Evolutionary conservation across 768 basidiomycete species (phyloP), one percentile per base, ranked within the genome.

Genomic region (Tylopilus felleus): DNA sequence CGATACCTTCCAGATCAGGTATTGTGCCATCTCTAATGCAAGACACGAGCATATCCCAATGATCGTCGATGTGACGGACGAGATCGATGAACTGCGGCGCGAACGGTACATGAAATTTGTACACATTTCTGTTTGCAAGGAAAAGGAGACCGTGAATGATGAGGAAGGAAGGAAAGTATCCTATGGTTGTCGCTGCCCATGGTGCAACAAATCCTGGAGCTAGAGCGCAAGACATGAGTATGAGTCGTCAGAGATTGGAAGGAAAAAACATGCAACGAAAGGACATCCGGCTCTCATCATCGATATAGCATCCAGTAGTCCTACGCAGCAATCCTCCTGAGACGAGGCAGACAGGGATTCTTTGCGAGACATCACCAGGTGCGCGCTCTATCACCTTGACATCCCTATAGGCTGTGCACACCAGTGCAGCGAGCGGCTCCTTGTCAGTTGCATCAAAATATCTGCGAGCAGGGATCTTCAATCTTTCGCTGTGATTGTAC

Each of bases 71-170:
- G 28, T 49, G 41, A 13, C 49, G 52, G 8, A 66, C 16, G 25
- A 63, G 40, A 33, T 52, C 60, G 3, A 59, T 16, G 22, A 64
- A 57, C 17, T 54, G 50, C 1, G 41, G 43, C 4, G 42, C 22
- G 14, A 42, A 42, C n/a, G 22, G 4, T 41, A 16, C 16, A 1
- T 2, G 3, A 21, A 66, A 52, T 5, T 1, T 21, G 1, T 19
- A 16, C 12, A 67, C 4, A 6, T 54, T 28, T n/a, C 36, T 39
- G 23, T 27, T 31, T 8, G 46, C 39, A 8, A 66, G 53, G 45
- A 57, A 59, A 48, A 67, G 66, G 8, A 65, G 55, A 8, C 58
- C 60, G n/a, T 65, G 59, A 5, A 67, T 58, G 23, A 59, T 28
- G 10, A 63, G 27, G 35, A 62, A 65, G 2, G 65, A 56, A 3